Base-by-base conservation (phyloP, 192 early-diverging fungal genomes). In the Diversispora epigaea region DNA sequence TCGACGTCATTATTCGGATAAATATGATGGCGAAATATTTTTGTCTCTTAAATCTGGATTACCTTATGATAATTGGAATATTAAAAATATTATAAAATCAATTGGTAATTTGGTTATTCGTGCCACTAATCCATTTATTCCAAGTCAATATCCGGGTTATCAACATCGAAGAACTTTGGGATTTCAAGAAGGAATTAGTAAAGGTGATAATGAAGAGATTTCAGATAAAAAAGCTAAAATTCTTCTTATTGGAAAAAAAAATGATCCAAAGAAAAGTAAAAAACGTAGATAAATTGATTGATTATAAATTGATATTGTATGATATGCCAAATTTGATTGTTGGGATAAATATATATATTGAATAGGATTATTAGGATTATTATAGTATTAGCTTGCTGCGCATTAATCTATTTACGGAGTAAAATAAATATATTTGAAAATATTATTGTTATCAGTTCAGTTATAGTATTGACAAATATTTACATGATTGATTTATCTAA, bases 101-200 rank as follows among this genome's bases (percentile, higher is more conserved):
- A 86, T 89, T 3, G 90, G 88, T 71, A 71, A 84, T 4, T 71
- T 94, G 14, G 80, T 81, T 0, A 77, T 81, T 22, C 83, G 84
- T 54, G 85, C 80, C 3, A 86, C 86, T 1, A 71, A 84, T 56
- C 84, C 87, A n/a, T 97, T 98, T 79, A 79, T 80, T 19, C 81
- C 90, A 4, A 77, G 78, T 4, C 79, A 86, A 61, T 97, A 89
- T 79, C 92, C 93, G 5, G 93, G 92, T 8, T 99, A 99, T 75
- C 84, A 89, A 76, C 97, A 99, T 85, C 88, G 96, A 7, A 88
- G 97, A 55, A 99, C 97, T 4, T 89, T 99, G n/a, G 97, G 97
- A 6, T 97, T 91, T 79, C 89, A 94, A 77, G 88, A 95, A 39
- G 93, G 93, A 0, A 47, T 92, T 15, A 94, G 92, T 50, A 85